Conservation (phyloP, 495 filamentous ascomycete species). For the Polyplosphaeria fusca region DNA sequence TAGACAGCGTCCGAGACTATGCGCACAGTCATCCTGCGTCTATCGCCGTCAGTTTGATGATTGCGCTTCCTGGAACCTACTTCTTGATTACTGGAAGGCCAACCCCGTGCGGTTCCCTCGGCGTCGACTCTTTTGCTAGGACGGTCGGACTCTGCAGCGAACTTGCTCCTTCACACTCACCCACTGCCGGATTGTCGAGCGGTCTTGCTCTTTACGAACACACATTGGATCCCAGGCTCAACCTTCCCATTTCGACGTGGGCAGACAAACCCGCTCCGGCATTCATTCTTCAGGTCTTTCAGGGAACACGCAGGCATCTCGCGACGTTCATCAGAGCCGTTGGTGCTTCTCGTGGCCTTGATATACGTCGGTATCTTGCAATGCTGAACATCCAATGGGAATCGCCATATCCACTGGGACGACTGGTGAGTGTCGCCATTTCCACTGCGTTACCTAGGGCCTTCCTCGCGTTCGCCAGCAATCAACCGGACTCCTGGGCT, state of each 20-base stretch:
- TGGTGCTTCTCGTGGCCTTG: not conserved
- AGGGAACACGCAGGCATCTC: not conserved
- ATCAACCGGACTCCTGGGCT: slow-evolving; percentile 16
- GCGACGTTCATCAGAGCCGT: not conserved
- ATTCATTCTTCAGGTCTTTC: not conserved
- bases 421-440: slow-evolving; percentile 6
- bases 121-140: not conserved
- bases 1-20: slow-evolving; percentile 18
- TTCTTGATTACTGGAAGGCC: slow-evolving; percentile 11
- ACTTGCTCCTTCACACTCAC: not conserved
- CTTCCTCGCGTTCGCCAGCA: slow-evolving; percentile 12
- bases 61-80: slow-evolving; percentile 23
- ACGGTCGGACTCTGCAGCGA: slow-evolving; percentile 6
- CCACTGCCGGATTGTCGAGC: not conserved
- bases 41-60: slow-evolving; percentile 9
- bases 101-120: slow-evolving; percentile 1
- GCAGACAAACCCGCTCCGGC: slow-evolving; percentile 8
- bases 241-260: slow-evolving; percentile 10
- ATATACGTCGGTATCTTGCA: not conserved
- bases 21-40: slow-evolving; percentile 21
- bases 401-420: not conserved
- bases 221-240: slow-evolving; percentile 4
- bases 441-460: slow-evolving; percentile 14
- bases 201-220: slow-evolving; percentile 6
- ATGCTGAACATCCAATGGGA: slow-evolving; percentile 12